Evolutionary conservation across 2,329 filamentous ascomycete species (phyloP), one percentile per base, ranked within the genome.

Genomic region (Neopestalotiopsis rosae): DNA sequence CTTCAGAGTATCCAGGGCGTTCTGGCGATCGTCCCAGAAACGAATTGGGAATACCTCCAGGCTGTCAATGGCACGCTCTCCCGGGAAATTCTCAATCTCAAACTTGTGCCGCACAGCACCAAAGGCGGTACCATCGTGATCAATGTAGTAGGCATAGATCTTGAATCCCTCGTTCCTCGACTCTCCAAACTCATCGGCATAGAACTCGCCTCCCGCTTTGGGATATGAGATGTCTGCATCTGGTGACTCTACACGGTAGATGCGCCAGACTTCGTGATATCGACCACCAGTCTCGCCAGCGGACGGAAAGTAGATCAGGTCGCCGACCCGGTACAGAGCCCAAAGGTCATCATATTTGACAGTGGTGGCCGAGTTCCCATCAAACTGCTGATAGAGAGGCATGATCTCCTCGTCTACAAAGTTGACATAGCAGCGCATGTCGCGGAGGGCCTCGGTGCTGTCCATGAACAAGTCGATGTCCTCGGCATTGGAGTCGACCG

Each of bases 351-450:
- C 77, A 77, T 71, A 84, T 78, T 2, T 76, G 77, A 4, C 73
- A 74, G 0, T 58, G 9, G 68, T 77, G 5, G 75, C 77, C 14
- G 45, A 17, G 28, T 59, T 59, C 6, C 52, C n/a, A 3, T 75
- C 72, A 63, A 73, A 80, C 14, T 71, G 68, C 13, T 70, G 67
- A 66, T 80, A 75, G 1, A 82, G 69, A 3, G 81, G 81, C 74
- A 84, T 77, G 32, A 84, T 72, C 57, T 83, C 79, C 24, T 80
- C 73, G 56, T 84, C 82, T n/a, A 84, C 72, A 66, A 84, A 84
- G 42, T 82, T 72, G 61, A 84, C 79, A 52, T 84, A 84, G 76
- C 78, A 81, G 14, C 80, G 76, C 78, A 84, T 81, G 69, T 84
- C 80, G 2, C 76, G 72, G 17, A 83, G 74, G 0, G 81, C 81